Evolutionary conservation across 2,329 filamentous ascomycete genomes (phyloP).

Genomic region (Sodiomyces alkalinus): DNA sequence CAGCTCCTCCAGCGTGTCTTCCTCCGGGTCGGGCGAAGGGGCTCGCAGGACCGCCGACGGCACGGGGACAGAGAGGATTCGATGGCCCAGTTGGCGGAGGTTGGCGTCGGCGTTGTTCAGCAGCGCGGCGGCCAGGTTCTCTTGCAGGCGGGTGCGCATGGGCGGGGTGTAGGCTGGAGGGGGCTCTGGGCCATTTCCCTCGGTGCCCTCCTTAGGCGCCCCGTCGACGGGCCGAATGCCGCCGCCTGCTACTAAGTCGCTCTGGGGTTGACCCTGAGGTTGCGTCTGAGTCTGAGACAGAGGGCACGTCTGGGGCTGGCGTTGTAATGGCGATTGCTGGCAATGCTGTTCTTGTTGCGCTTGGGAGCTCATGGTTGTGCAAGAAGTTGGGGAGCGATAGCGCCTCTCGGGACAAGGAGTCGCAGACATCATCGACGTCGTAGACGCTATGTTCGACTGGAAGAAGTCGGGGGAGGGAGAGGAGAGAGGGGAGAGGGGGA

Average conservation of each 20-base stretch:
- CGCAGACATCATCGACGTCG: too few relatives aligned
- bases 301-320: too few relatives aligned
- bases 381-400: too few relatives aligned
- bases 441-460: too few relatives aligned
- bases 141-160: conserved; percentile 42
- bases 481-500: too few relatives aligned
- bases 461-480: too few relatives aligned
- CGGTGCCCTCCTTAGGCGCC: conserved; percentile 1
- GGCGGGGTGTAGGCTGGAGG: conserved; percentile 8
- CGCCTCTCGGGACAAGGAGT: too few relatives aligned
- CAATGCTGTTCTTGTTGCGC: neutral
- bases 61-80: neutral
- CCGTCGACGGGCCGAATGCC: neutral
- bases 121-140: conserved; percentile 36
- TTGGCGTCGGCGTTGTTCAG: neutral
- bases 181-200: conserved; percentile 1
- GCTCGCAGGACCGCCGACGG: neutral
- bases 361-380: neutral
- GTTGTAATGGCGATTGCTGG: neutral
- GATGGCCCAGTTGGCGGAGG: neutral
- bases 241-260: too few relatives aligned
- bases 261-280: neutral
- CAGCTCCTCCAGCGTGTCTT: conserved; percentile 9
- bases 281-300: neutral
- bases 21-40: neutral